Conservation (phyloP, 1,284 basidiomycete genomes). For the Puccinia hordei region DNA sequence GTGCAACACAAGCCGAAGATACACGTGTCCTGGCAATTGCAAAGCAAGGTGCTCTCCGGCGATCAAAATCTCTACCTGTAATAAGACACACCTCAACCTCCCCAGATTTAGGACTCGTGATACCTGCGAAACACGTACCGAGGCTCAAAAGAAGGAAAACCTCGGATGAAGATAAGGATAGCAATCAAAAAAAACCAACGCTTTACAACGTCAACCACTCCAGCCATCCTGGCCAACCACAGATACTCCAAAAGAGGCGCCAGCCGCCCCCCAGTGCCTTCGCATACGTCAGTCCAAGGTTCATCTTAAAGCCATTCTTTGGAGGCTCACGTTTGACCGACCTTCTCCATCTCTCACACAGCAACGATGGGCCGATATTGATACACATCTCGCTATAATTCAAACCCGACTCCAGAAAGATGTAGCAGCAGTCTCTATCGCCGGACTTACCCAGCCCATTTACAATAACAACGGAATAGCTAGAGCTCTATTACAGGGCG, state of each 20-base stretch:
- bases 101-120: too few relatives aligned
- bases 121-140: neutral
- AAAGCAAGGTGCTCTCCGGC: neutral
- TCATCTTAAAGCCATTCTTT: neutral
- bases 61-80: neutral
- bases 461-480: constrained; percentile 18
- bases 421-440: neutral
- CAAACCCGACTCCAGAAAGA: constrained; percentile 10
- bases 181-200: neutral
- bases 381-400: constrained; percentile 17
- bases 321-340: neutral
- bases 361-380: constrained; percentile 19
- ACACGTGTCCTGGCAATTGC: neutral
- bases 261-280: neutral
- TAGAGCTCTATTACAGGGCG: neutral
- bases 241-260: neutral
- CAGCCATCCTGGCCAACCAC: neutral
- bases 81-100: neutral
- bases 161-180: neutral
- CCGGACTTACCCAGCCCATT: constrained; percentile 17
- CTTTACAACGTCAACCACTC: neutral
- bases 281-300: neutral
- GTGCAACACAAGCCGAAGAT: neutral
- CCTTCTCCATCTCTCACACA: neutral
- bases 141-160: neutral